These are phyloP conservation scores for Handroanthus guayacan DNA, from an alignment of 257 asterid species.

Conservation along the genomic window DNA sequence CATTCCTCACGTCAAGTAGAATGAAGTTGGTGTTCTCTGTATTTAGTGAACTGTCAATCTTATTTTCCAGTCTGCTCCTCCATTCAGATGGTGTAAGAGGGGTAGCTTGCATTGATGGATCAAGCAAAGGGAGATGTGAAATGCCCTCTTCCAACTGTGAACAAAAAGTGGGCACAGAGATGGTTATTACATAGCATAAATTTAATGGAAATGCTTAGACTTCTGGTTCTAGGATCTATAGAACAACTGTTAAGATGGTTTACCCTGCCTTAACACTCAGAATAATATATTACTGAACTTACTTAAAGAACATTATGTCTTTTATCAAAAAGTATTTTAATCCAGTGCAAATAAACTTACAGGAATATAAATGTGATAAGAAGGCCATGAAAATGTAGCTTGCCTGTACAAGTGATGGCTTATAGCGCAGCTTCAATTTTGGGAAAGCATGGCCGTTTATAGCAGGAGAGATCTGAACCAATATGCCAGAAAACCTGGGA, in stretches of 20 bases:
- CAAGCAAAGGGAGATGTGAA: slow-evolving; percentile 91
- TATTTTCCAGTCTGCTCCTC: slow-evolving; percentile 74
- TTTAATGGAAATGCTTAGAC: background rate
- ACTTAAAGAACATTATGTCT: background rate
- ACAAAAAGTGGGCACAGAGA: slow-evolving; percentile 30
- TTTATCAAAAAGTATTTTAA: background rate
- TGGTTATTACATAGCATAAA: background rate
- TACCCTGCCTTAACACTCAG: background rate
- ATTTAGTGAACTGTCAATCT: slow-evolving; percentile 40
- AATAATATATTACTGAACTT: background rate
- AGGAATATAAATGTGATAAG: background rate
- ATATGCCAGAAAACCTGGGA: slow-evolving; percentile 69
- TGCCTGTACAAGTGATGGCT: slow-evolving; percentile 99
- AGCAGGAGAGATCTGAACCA: slow-evolving; percentile 84
- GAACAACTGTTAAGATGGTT: background rate
- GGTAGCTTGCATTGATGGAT: slow-evolving; percentile 77
- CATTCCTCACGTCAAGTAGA: slow-evolving; percentile 93
- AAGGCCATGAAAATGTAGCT: slow-evolving; percentile 37
- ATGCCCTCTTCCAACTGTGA: slow-evolving; percentile 79
- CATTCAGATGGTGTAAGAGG: slow-evolving; percentile 92
- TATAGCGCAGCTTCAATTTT: slow-evolving; percentile 86
- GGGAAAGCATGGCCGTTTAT: slow-evolving; percentile 85
- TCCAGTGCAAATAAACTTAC: slow-evolving; percentile 6
- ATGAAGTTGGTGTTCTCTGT: slow-evolving; percentile 47
- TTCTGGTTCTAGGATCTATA: slow-evolving; percentile 3